phyloP scores from a whole-genome alignment of 257 asterid species.

The Henckelia pumila region DNA sequence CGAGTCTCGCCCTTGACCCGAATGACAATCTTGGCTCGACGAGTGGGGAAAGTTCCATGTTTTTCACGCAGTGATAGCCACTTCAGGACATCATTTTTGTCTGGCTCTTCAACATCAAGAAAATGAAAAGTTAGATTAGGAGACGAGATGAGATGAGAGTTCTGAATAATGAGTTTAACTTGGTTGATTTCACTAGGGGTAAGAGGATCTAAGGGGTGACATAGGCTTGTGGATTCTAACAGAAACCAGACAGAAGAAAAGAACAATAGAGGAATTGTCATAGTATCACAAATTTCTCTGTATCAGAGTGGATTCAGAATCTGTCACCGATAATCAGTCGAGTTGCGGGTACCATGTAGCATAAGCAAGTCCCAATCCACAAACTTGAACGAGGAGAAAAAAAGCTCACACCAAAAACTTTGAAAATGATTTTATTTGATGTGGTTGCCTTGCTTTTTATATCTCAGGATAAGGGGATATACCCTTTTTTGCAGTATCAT shows the following conservation, averaged over 20 bases:
- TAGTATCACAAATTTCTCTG: constrained; percentile 28
- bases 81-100: constrained; percentile 47
- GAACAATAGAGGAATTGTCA: constrained; percentile 27
- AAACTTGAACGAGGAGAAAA: too few species aligned
- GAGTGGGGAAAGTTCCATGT: constrained; percentile 28
- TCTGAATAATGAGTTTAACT: constrained; percentile 40
- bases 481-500: background rate
- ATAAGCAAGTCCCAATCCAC: background rate
- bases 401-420: too few species aligned
- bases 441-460: background rate
- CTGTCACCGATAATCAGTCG: constrained; percentile 29
- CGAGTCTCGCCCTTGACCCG: constrained; percentile 42
- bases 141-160: constrained; percentile 30
- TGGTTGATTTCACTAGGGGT: constrained; percentile 45
- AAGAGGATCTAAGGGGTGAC: constrained; percentile 75
- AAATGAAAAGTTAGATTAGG: constrained; percentile 52
- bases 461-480: constrained; percentile 23
- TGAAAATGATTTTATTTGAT: too few species aligned
- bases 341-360: constrained; percentile 15
- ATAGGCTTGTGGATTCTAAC: constrained; percentile 16
- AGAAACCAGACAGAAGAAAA: constrained; percentile 20
- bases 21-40: constrained; percentile 50
- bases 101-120: constrained; percentile 67
- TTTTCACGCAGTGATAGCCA: constrained; percentile 37
- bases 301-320: constrained; percentile 16